Evolutionary conservation across 768 basidiomycete genomes (phyloP).

Genomic region (Cantharellus anzutake): DNA sequence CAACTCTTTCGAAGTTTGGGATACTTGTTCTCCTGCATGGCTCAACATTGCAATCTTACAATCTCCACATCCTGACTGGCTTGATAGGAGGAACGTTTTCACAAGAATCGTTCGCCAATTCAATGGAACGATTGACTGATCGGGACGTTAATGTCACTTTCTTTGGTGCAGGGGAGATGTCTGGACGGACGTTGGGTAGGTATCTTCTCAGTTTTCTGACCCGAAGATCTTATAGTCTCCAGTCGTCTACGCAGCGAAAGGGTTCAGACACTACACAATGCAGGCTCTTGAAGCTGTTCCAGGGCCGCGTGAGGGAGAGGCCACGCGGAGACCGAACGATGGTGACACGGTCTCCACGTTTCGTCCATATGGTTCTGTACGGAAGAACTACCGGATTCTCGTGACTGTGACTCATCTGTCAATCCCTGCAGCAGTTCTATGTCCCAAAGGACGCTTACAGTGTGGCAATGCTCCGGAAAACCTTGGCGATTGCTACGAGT

Average conservation of each 20-base stretch:
- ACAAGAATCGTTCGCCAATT: conserved; percentile 29
- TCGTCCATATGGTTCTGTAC: conserved; percentile 45
- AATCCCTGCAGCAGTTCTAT: conserved; percentile 32
- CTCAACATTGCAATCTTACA: conserved; percentile 39
- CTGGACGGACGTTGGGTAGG: conserved; percentile 38
- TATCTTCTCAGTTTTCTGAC: conserved; percentile 1
- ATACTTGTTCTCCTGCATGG: conserved; percentile 51
- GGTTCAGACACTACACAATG: conserved; percentile 37
- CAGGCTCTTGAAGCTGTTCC: conserved; percentile 33
- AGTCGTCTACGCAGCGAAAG: conserved; percentile 58
- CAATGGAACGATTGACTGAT: conserved; percentile 41
- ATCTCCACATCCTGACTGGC: conserved; percentile 48
- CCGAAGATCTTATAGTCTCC: background rate
- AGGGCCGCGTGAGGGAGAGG: background rate
- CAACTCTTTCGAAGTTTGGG: conserved; percentile 39
- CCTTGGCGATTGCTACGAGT: conserved; percentile 43
- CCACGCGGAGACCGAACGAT: too few relatives aligned
- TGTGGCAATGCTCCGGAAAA: conserved; percentile 39
- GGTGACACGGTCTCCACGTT: conserved; percentile 23
- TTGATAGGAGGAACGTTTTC: conserved; percentile 33
- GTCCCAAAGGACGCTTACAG: conserved; percentile 53
- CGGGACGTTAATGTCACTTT: conserved; percentile 39
- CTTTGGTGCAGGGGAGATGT: conserved; percentile 35
- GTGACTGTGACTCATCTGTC: background rate
- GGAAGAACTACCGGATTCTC: conserved; percentile 9